These are phyloP conservation scores for Carallia pectinifolia DNA, from an alignment of 345 rosid genomes.

Conservation along the genomic window DNA sequence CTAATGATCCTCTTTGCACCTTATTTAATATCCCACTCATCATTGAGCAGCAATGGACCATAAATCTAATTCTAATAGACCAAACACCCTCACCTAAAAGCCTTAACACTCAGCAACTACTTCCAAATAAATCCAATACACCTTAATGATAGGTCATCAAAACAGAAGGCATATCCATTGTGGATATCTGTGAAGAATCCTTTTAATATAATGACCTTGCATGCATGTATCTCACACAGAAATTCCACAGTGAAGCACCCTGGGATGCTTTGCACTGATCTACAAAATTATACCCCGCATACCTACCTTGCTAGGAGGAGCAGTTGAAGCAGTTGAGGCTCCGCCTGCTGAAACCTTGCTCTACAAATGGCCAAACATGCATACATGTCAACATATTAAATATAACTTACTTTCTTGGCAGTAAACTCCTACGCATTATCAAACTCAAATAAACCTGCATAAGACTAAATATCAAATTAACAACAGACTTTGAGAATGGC, in stretches of 20 bases:
- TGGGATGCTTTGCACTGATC: neutral
- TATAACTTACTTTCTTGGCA: neutral
- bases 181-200: neutral
- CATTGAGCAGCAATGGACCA: neutral
- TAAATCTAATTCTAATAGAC: too few relatives aligned
- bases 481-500: too few relatives aligned
- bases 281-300: too few relatives aligned
- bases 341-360: slow-evolving; percentile 14
- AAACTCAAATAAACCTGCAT: too few relatives aligned
- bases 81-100: too few relatives aligned
- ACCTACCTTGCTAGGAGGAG: slow-evolving; percentile 13
- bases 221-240: neutral
- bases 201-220: neutral
- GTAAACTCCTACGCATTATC: too few relatives aligned
- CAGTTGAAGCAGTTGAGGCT: slow-evolving; percentile 16
- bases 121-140: neutral
- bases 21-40: neutral
- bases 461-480: too few relatives aligned
- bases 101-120: neutral
- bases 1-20: neutral
- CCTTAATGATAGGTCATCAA: neutral
- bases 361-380: slow-evolving; percentile 4
- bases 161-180: neutral
- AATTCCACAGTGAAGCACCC: too few relatives aligned
- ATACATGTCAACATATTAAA: neutral